phyloP scores from a whole-genome alignment of 2,329 filamentous ascomycete genomes.

The Fusarium odoratissimum region DNA sequence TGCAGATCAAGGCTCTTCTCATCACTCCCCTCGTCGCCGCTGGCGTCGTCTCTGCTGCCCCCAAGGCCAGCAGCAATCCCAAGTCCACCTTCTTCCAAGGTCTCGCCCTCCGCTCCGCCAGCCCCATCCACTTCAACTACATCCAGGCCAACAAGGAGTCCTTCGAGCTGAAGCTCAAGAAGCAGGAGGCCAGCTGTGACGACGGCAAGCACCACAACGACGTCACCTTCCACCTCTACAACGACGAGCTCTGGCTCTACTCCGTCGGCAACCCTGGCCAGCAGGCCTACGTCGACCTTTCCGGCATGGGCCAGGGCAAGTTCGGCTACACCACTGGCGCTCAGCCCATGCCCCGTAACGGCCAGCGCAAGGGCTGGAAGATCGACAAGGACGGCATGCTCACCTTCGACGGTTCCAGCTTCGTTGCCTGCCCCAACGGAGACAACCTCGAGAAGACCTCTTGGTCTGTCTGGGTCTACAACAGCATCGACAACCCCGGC shows the following conservation, averaged over 20 bases:
- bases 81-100: constrained; percentile 57
- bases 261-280: constrained; percentile 53
- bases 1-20: constrained; percentile 47
- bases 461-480: constrained; percentile 55
- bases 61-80: constrained; percentile 31
- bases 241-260: constrained; percentile 62
- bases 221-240: constrained; percentile 62
- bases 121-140: constrained; percentile 58
- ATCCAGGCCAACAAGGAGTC: constrained; percentile 58
- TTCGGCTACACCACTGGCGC: constrained; percentile 64
- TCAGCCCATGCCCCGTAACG: constrained; percentile 52
- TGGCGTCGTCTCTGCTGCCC: constrained; percentile 46
- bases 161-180: constrained; percentile 57
- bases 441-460: constrained; percentile 44
- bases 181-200: constrained; percentile 63
- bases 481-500: constrained; percentile 50
- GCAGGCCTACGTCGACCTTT: constrained; percentile 65
- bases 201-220: constrained; percentile 34
- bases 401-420: constrained; percentile 55
- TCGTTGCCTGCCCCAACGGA: constrained; percentile 65
- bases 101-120: constrained; percentile 62
- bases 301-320: constrained; percentile 68
- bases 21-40: constrained; percentile 42
- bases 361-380: constrained; percentile 60
- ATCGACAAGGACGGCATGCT: constrained; percentile 58